Conservation (phyloP, 805 yeast genomes). For the Lipomyces starkeyi region DNA sequence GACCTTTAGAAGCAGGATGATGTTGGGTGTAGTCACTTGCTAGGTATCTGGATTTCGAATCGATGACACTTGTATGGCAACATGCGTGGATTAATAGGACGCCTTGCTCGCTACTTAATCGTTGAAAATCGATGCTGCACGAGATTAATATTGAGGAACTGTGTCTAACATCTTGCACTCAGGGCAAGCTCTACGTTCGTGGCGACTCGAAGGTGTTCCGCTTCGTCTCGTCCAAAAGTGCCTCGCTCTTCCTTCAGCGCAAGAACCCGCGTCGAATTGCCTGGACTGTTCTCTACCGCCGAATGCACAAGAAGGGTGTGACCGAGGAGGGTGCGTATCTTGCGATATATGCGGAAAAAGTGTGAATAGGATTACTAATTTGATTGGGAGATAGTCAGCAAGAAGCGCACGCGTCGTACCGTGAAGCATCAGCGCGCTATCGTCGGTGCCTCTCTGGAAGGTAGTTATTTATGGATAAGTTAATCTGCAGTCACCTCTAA, state of each 20-base stretch:
- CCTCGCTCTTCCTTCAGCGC: constrained; percentile 98
- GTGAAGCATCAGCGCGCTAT: constrained; percentile 99
- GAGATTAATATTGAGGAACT: background rate
- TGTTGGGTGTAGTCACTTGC: background rate
- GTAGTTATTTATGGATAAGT: background rate
- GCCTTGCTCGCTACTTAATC: background rate
- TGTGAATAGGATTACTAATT: background rate
- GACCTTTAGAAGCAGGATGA: background rate
- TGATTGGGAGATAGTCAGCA: constrained; percentile 57
- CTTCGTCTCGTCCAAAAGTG: constrained; percentile 97
- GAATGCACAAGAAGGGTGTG: constrained; percentile 99
- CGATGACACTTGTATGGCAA: background rate
- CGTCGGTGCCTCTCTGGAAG: constrained; percentile 98
- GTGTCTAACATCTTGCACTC: background rate
- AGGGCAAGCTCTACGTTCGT: constrained; percentile 96
- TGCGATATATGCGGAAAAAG: background rate
- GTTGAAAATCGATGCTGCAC: background rate
- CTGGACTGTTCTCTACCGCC: constrained; percentile 99
- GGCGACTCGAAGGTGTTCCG: constrained; percentile 99
- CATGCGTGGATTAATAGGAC: background rate
- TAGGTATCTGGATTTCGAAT: background rate
- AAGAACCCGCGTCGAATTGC: constrained; percentile 99
- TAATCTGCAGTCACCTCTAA: background rate
- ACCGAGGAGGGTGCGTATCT: constrained; percentile 72
- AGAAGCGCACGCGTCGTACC: constrained; percentile 96